Conservation (phyloP, 2,329 filamentous ascomycete genomes). For the Gaeumannomyces tritici region DNA sequence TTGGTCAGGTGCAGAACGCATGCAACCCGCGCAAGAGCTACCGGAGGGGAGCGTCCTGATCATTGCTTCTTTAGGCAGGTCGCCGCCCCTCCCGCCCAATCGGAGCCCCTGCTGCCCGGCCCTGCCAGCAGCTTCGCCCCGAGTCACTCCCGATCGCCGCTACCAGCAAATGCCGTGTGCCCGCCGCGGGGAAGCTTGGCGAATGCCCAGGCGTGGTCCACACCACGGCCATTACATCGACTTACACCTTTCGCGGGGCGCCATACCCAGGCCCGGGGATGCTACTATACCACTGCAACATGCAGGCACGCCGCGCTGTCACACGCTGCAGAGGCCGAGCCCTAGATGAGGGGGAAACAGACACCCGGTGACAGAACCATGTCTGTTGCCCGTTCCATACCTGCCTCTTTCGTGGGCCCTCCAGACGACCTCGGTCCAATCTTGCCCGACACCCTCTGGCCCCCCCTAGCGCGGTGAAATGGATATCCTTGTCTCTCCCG, state of each 20-base stretch:
- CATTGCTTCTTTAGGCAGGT: constrained; percentile 15
- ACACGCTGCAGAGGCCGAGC: neutral
- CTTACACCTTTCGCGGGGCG: neutral
- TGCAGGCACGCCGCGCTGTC: neutral
- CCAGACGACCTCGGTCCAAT: neutral
- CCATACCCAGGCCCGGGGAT: neutral
- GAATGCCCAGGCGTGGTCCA: neutral
- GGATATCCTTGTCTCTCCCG: neutral
- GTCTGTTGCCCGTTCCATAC: neutral
- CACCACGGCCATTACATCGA: too few species aligned
- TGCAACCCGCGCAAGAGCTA: neutral
- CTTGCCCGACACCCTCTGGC: neutral
- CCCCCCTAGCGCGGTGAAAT: neutral
- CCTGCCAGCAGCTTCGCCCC: neutral
- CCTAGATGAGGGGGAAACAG: neutral
- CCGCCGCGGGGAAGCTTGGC: too few species aligned
- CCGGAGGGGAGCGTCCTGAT: neutral
- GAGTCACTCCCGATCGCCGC: neutral
- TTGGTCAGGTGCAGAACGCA: neutral
- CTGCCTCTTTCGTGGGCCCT: neutral
- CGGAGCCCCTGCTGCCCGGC: constrained; percentile 4
- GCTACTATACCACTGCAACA: neutral
- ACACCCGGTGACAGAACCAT: neutral
- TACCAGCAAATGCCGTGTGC: neutral
- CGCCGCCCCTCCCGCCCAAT: constrained; percentile 12